phyloP scores from a whole-genome alignment of 164 flowering plant species.

The Akebia trifoliata region DNA sequence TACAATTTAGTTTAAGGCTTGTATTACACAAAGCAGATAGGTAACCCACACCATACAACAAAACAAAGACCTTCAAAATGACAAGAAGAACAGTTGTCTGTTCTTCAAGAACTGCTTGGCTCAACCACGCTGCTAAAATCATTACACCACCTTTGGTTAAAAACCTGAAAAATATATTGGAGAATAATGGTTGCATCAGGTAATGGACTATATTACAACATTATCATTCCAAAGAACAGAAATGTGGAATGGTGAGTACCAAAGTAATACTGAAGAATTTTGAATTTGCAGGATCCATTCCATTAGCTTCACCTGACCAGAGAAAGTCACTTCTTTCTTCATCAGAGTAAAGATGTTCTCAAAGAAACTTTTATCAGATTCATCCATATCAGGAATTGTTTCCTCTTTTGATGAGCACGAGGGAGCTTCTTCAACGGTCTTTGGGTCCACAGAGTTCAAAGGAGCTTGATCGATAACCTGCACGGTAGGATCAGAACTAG shows the following conservation, averaged over 20 bases:
- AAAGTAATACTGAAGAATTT: slow-evolving; percentile 54
- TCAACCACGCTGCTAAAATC: slow-evolving; percentile 90
- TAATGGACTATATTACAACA: neutral
- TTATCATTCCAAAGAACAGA: neutral
- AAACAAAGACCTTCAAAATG: slow-evolving; percentile 55
- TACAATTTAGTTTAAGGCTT: slow-evolving; percentile 8
- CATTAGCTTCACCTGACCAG: slow-evolving; percentile 90
- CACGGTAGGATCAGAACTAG: slow-evolving; percentile 26
- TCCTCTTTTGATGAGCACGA: slow-evolving; percentile 55
- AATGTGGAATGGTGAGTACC: slow-evolving; percentile 37
- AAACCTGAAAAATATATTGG: slow-evolving; percentile 57
- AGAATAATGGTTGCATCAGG: slow-evolving; percentile 9
- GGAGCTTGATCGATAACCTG: slow-evolving; percentile 40
- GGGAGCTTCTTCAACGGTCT: slow-evolving; percentile 40
- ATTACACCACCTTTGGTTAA: slow-evolving; percentile 76
- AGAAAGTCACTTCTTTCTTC: slow-evolving; percentile 77
- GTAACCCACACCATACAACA: neutral
- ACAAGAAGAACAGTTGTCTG: slow-evolving; percentile 79
- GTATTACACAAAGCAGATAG: too few relatives aligned
- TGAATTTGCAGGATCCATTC: slow-evolving; percentile 82
- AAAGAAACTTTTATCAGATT: slow-evolving; percentile 58
- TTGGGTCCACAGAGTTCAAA: slow-evolving; percentile 40
- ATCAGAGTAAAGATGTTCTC: slow-evolving; percentile 68
- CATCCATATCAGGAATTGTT: slow-evolving; percentile 45
- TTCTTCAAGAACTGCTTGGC: slow-evolving; percentile 81